Base-by-base conservation (phyloP, 2,329 filamentous ascomycete species). In the Diaporthe aspalathi region DNA sequence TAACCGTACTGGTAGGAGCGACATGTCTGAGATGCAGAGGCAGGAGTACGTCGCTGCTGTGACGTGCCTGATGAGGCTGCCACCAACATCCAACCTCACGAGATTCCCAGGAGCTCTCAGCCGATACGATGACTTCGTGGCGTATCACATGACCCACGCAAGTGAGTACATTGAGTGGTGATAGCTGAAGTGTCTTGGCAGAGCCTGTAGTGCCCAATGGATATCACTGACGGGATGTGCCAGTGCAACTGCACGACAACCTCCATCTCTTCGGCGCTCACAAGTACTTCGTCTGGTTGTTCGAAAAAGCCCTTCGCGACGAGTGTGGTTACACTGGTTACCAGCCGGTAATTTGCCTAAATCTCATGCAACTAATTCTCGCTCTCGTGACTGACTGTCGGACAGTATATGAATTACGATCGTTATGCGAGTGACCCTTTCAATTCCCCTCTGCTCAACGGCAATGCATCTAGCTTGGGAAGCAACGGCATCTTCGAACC, bases 391-490 rank as follows among this genome's bases (percentile, higher is more conserved):
- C 32, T 65, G 29, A 65, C 29, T 22, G 8, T 20, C 2, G 8
- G 7, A 20, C 11, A 65, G 60, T 65, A 65, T 11, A 65, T 65
- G 60, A 65, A 65, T 22, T 65, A 65, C n/a, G 45, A 65, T 29
- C 60, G 83, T 73, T 86, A 85, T 76, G 80, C 85, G 0, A 73
- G 81, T 1, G 84, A 89, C 68, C 83, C 84, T 0, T 72, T 79
- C 68, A 82, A 85, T 74, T 88, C 87, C 0, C 84, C 86, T 22
- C 75, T 89, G 60, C 85, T 90, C 73, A 87, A 88, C 73, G 88
- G 88, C 68, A 86, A 85, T 66, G 81, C 81, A 6, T 85, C 84
- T 45, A 84, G 82, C 71, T 77, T 88, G 81, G 84, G 83, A 27
- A 85, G 86, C 11, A 84, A 87, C 67, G 86, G 87, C 8, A 72